A percentile compares a stretch with the other conserved stretches of the same genome.
Conservation (phyloP, 2,329 filamentous ascomycete species). For the Neopestalotiopsis clavispora region DNA sequence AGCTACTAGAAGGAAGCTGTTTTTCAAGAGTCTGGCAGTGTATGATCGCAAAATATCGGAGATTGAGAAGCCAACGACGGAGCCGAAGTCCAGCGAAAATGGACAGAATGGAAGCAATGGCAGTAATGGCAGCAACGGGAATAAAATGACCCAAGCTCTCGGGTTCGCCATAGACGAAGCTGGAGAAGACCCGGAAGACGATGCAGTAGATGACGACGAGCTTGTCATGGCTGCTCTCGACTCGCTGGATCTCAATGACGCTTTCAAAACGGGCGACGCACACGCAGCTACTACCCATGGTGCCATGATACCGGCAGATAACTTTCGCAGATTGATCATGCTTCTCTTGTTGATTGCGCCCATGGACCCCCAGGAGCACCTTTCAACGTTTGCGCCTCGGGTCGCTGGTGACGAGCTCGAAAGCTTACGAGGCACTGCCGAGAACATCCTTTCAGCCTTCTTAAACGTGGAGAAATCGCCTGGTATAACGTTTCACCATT, state of each 20-base stretch:
- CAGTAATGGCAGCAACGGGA: too few species aligned
- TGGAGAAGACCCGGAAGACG: constrained; percentile 46
- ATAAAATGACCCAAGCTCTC: constrained; percentile 26
- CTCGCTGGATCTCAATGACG: constrained; percentile 67
- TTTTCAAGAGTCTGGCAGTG: constrained; percentile 75
- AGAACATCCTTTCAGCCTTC: constrained; percentile 70
- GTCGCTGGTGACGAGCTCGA: constrained; percentile 61
- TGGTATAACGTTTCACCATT: constrained; percentile 65
- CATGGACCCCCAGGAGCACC: constrained; percentile 65
- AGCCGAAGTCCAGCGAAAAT: constrained; percentile 16
- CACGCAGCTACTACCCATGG: constrained; percentile 55
- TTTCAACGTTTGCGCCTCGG: constrained; percentile 64
- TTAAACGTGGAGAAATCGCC: constrained; percentile 67
- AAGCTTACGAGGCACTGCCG: constrained; percentile 64
- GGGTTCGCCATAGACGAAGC: constrained; percentile 54
- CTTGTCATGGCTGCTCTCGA: constrained; percentile 73
- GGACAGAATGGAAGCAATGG: neutral
- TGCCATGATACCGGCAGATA: constrained; percentile 76
- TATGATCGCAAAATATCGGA: constrained; percentile 64
- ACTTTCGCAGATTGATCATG: constrained; percentile 73
- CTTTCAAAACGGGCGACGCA: constrained; percentile 57
- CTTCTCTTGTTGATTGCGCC: constrained; percentile 71
- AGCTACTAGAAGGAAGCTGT: constrained; percentile 63
- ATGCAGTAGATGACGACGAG: constrained; percentile 60
- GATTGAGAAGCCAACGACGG: constrained; percentile 26